Evolutionary conservation across 306 rosid species (phyloP), one percentile per base, ranked within the genome.

Genomic region (Vigna nakashimae): DNA sequence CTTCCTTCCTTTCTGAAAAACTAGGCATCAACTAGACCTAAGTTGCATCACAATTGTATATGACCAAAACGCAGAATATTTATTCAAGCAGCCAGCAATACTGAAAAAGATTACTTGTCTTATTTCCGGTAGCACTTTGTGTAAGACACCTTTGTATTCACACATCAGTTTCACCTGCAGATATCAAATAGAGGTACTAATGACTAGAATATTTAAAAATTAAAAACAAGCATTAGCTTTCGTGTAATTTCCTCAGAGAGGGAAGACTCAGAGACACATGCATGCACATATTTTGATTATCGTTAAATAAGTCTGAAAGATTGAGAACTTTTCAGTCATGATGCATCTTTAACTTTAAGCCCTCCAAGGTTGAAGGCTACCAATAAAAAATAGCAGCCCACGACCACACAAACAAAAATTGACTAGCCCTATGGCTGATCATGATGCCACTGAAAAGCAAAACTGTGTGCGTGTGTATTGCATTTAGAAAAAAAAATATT

Each of bases 141-240:
- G 93, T 77, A 92, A 87, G 79, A 92, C 80, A 68, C 98, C 97
- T 79, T 90, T 90, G 79, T 85, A 81, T 70, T 92, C 97, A 73
- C 89, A 85, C 30, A 83, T 74, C 84, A 90, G 80, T 83, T 87
- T 92, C 86, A 87, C 97, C 97, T 92, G 76, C 75, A 82, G 46
- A 73, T 74, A 70, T 15, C 62, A 73, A 67, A 58, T 16, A 52
- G 52, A 48, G 65, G 71, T 16, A 77, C 30, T 15, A 52, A 66
- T 30, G 77, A 30, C 34, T 30, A 30, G 34, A 30, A 0, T 30
- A 30, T 30, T 30, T 30, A 30, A 30, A 30, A 30, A 30, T 30
- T 30, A 30, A 30, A 30, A 30, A 30, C 4, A 30, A 30, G 5
- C 5, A 30, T 30, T 30, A 30, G 4, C 5, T 30, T 30, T 4